Evolutionary conservation across 2,329 filamentous ascomycete species (phyloP).

Genomic region (Aspergillus uvarum): DNA sequence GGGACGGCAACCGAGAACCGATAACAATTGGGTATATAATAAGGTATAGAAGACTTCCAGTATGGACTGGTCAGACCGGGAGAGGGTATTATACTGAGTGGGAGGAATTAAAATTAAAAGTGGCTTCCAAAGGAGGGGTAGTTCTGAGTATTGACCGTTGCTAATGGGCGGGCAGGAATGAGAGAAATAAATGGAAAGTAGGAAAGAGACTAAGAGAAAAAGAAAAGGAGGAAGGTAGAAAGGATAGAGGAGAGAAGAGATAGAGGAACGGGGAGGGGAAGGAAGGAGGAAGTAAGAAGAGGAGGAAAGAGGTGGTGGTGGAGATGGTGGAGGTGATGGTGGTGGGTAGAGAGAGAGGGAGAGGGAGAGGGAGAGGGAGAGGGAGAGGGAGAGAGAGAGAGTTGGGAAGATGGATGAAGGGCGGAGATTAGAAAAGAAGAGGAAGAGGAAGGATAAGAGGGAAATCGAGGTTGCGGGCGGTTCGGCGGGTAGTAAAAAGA

Average conservation of each 20-base stretch:
- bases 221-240: constrained; percentile 11
- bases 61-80: constrained; percentile 8
- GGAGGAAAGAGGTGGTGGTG: constrained; percentile 19
- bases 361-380: constrained; percentile 7
- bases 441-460: background rate
- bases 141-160: background rate
- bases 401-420: constrained; percentile 4
- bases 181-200: background rate
- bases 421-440: constrained; percentile 3
- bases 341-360: constrained; percentile 11
- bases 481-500: background rate
- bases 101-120: background rate
- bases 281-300: constrained; percentile 14
- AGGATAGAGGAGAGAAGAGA: constrained; percentile 11
- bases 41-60: background rate
- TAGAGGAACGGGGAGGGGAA: constrained; percentile 9
- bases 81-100: background rate
- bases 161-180: background rate
- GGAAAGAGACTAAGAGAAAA: constrained; percentile 15
- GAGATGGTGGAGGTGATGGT: constrained; percentile 14
- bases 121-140: background rate
- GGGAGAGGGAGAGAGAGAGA: constrained; percentile 2
- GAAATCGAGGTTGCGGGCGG: background rate
- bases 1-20: constrained; percentile 5
- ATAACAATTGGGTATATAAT: constrained; percentile 13